Percentiles rank a stretch among this genome's conserved stretches.
Evolutionary conservation across 495 filamentous ascomycete genomes (phyloP).

Genomic region (Daldinia concentrica): DNA sequence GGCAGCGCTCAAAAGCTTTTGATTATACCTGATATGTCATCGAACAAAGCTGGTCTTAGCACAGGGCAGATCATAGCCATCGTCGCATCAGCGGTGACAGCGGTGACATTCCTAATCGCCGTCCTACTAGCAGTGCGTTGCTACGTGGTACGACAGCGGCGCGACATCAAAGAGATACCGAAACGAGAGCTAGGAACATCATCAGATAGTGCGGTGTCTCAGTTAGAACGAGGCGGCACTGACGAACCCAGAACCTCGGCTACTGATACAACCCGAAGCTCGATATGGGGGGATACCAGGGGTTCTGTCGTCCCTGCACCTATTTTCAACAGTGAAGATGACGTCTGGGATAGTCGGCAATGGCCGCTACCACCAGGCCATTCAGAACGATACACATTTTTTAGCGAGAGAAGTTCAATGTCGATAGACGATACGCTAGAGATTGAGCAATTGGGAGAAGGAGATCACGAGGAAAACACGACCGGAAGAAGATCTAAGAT

Average conservation of each 20-base stretch:
- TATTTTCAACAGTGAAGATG: slow-evolving; percentile 4
- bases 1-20: not conserved
- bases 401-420: slow-evolving; percentile 36
- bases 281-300: slow-evolving; percentile 29
- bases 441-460: not conserved
- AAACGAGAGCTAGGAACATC: slow-evolving; percentile 10
- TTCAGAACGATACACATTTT: slow-evolving; percentile 37
- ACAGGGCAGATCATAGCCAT: slow-evolving; percentile 19
- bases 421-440: slow-evolving; percentile 15
- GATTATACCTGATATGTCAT: not conserved
- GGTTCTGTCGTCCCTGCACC: slow-evolving; percentile 9
- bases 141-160: slow-evolving; percentile 13
- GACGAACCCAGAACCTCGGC: slow-evolving; percentile 9
- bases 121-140: slow-evolving; percentile 19
- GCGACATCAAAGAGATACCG: slow-evolving; percentile 12
- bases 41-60: slow-evolving; percentile 8
- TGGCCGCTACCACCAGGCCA: slow-evolving; percentile 41
- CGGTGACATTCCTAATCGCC: slow-evolving; percentile 1
- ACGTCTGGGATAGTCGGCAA: slow-evolving; percentile 30
- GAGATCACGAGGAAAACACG: not conserved
- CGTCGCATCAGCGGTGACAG: slow-evolving; percentile 6
- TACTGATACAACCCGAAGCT: slow-evolving; percentile 19
- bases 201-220: not conserved
- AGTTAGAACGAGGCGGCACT: slow-evolving; percentile 1
- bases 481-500: not conserved